Evolutionary conservation across 805 yeast genomes (phyloP).

Genomic region (Metschnikowia kunwiensis): DNA sequence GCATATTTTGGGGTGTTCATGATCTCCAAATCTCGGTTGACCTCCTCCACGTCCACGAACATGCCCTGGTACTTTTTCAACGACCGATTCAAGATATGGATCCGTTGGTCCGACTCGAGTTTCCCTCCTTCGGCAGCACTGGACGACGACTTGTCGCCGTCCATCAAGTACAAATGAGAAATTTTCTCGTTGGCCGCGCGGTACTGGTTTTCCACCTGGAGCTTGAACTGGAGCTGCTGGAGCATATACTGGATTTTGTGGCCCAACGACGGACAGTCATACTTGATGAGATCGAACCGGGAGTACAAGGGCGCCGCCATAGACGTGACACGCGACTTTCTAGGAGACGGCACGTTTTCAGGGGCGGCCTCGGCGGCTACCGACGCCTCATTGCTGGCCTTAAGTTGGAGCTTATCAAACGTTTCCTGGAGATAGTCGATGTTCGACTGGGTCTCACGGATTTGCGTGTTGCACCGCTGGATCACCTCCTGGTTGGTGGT

Average conservation of each 20-base stretch:
- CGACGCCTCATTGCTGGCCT: conserved; percentile 16
- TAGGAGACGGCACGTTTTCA: conserved; percentile 3
- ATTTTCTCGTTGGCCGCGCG: conserved; percentile 89
- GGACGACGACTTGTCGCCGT: conserved; percentile 83
- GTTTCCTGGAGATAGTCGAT: conserved; percentile 84
- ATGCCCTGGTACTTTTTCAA: conserved; percentile 86
- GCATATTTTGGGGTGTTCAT: conserved; percentile 70
- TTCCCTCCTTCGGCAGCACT: conserved; percentile 88
- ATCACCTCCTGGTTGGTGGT: conserved; percentile 81
- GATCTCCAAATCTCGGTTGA: conserved; percentile 61
- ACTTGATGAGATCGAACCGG: conserved; percentile 77
- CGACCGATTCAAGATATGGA: conserved; percentile 77
- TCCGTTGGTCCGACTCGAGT: conserved; percentile 78
- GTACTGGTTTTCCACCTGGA: conserved; percentile 92
- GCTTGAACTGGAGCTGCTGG: conserved; percentile 88
- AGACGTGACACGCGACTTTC: conserved; percentile 9
- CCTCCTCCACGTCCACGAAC: conserved; percentile 70
- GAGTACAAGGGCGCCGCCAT: conserved; percentile 49
- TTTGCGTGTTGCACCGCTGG: conserved; percentile 85
- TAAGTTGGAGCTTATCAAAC: conserved; percentile 55
- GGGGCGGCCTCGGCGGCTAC: conserved; percentile 3
- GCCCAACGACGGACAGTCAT: conserved; percentile 92
- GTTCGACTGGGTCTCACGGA: conserved; percentile 87
- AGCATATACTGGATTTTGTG: conserved; percentile 94
- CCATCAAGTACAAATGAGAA: conserved; percentile 78